Evolutionary conservation across 495 filamentous ascomycete genomes (phyloP), one percentile per base, ranked within the genome.

Genomic region (Aspergillus affinis): DNA sequence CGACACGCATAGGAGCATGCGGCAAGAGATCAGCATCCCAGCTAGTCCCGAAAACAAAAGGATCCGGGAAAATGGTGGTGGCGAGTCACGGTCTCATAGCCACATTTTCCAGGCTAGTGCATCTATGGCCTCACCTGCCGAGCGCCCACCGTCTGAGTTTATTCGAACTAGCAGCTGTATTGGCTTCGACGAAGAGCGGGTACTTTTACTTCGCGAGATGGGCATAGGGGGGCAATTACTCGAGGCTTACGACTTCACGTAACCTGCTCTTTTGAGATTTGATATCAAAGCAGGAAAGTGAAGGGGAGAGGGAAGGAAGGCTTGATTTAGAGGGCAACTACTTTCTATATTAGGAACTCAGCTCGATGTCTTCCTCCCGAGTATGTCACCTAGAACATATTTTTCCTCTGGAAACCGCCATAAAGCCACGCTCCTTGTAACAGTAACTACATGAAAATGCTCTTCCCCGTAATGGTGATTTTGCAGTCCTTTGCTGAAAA

Each of bases 211-310:
- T 50, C 87, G 90, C 51, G 90, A 93, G 67, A 85, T 82, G 61
- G 76, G 74, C 17, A 67, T 78, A 19, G 89, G 90, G 21, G 78
- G 80, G 21, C 90, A 93, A 65, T 83, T 87, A 50, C 71, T 98
- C 65, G 84, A 92, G 70, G 87, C 94, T 60, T 97, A 97, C 72
- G 92, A 98, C 75, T 98, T 98, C 70, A 92, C 87, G 30, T 94
- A 76, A 70, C 17, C 49, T 19, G 23, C 23, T 27, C 8, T 21
- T 17, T 41, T 18, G 15, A 17, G 41, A 46, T 15, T 18, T 21
- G 49, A 19, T 13, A 46, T 46, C 19, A 26, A 26, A 26, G 23
- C 2, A 26, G 15, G n/a, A 46, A 51, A 49, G 17, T 7, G 15
- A 51, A 51, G 23, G 49, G 15, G 23, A 27, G 27, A 17, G 23